phyloP scores from a whole-genome alignment of 768 basidiomycete species.

The Agaricus blazei region DNA sequence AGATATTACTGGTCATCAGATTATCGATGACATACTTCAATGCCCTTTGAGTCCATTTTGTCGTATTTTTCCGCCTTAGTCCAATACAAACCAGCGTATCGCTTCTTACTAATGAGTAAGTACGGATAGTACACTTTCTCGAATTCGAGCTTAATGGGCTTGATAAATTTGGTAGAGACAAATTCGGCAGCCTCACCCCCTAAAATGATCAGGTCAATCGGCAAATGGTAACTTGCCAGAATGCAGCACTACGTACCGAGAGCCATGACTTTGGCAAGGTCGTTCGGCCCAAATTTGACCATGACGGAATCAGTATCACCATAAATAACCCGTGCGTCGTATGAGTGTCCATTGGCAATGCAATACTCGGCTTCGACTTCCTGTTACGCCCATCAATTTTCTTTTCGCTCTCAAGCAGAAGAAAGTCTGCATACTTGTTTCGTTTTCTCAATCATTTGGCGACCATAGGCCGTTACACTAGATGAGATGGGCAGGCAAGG shows the following conservation, averaged over 20 bases:
- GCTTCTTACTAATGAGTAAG: conserved; percentile 96
- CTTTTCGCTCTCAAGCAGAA: neutral
- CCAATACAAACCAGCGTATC: conserved; percentile 98
- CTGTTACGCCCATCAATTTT: conserved; percentile 25
- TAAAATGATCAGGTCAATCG: conserved; percentile 21
- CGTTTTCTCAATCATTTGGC: conserved; percentile 98
- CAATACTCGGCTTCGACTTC: conserved; percentile 89
- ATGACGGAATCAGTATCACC: conserved; percentile 99
- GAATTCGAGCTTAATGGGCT: conserved; percentile 98
- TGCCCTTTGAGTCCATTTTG: conserved; percentile 99
- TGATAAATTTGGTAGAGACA: conserved; percentile 86
- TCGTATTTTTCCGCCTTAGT: conserved; percentile 93
- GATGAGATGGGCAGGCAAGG: conserved; percentile 96
- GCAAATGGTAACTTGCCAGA: neutral
- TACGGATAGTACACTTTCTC: conserved; percentile 99
- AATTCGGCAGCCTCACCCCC: conserved; percentile 90
- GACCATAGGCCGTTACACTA: conserved; percentile 92
- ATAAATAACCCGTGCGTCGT: conserved; percentile 94
- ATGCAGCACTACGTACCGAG: conserved; percentile 54
- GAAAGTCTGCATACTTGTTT: conserved; percentile 55
- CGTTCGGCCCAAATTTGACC: conserved; percentile 92
- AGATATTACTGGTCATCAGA: neutral
- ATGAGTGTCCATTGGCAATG: conserved; percentile 74
- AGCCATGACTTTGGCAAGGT: conserved; percentile 83
- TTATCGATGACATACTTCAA: conserved; percentile 63